A percentile compares a stretch with the other conserved stretches of the same genome.
Conservation (phyloP, 1,139 yeast genomes). For the Pichia sp. region DNA sequence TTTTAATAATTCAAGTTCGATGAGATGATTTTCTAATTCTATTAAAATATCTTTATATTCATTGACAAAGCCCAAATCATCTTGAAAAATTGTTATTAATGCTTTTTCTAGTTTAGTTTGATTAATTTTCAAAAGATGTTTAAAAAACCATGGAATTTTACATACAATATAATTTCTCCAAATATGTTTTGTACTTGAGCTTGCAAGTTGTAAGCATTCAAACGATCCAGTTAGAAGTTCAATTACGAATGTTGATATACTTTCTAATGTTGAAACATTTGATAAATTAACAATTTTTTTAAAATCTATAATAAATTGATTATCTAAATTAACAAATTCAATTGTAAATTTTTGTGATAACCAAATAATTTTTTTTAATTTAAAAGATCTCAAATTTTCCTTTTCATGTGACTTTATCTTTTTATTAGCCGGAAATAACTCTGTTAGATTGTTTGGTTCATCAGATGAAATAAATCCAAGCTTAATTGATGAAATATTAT, state of each 20-base stretch:
- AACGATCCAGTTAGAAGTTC: conserved; percentile 24
- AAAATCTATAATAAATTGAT: conserved; percentile 23
- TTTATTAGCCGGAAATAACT: background rate
- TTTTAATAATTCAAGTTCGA: conserved; percentile 21
- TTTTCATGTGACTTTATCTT: conserved; percentile 3
- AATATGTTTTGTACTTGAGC: conserved; percentile 14
- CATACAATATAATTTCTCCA: conserved; percentile 25
- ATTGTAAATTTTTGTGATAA: conserved; percentile 26
- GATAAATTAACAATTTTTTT: conserved; percentile 25
- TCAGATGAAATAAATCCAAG: conserved; percentile 1
- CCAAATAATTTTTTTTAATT: conserved; percentile 28
- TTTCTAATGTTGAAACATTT: conserved; percentile 24
- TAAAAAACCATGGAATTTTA: conserved; percentile 23
- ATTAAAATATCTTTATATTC: conserved; percentile 14
- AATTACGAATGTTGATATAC: conserved; percentile 24
- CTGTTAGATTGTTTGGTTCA: background rate
- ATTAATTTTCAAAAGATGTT: conserved; percentile 22
- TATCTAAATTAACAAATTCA: conserved; percentile 22
- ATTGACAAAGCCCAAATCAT: conserved; percentile 10
- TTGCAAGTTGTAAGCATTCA: conserved; percentile 23
- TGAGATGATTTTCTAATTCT: conserved; percentile 18
- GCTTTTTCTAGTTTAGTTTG: conserved; percentile 23
- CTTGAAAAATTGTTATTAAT: background rate
- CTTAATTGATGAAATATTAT: conserved; percentile 5
- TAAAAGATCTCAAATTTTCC: conserved; percentile 15